phyloP scores from a whole-genome alignment of 2,329 filamentous ascomycete species.

The Cladosporium phlei region DNA sequence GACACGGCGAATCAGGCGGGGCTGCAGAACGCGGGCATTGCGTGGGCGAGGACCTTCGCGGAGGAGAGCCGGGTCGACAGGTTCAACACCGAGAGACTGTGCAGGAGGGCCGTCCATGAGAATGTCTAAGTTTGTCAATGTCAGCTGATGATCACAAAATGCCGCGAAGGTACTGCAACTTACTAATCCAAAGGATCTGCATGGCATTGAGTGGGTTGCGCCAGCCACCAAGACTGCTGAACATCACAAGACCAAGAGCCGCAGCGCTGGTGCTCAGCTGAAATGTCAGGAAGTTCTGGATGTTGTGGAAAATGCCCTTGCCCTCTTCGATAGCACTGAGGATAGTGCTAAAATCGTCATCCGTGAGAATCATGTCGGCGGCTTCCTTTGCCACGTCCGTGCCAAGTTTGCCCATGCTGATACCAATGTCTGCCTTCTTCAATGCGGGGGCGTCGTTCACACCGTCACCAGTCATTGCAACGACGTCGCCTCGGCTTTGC shows the following conservation, averaged over 20 bases:
- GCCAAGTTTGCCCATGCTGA: conserved; percentile 90
- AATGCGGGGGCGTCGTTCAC: conserved; percentile 96
- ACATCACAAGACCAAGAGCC: conserved; percentile 80
- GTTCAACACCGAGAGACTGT: conserved; percentile 92
- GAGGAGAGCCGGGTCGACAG: conserved; percentile 92
- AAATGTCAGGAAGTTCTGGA: conserved; percentile 98
- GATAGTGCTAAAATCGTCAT: conserved; percentile 88
- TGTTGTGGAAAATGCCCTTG: conserved; percentile 99
- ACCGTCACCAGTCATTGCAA: conserved; percentile 97
- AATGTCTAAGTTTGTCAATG: conserved; percentile 61
- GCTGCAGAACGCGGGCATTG: conserved; percentile 86
- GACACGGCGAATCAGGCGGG: conserved; percentile 74
- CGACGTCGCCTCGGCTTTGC: conserved; percentile 88
- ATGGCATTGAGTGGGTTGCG: conserved; percentile 96
- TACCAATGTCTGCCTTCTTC: conserved; percentile 96
- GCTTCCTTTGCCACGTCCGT: conserved; percentile 97
- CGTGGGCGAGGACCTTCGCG: conserved; percentile 79
- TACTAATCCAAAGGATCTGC: conserved; percentile 99
- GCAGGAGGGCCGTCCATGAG: conserved; percentile 99
- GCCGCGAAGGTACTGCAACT: conserved; percentile 37
- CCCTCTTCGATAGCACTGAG: conserved; percentile 95
- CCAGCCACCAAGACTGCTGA: conserved; percentile 89
- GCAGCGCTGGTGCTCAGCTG: conserved; percentile 96
- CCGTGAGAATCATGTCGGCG: conserved; percentile 86
- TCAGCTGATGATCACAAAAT: conserved; percentile 24